Evolutionary conservation across 2,329 filamentous ascomycete species (phyloP).

Genomic region (Leptodontidium sp.): DNA sequence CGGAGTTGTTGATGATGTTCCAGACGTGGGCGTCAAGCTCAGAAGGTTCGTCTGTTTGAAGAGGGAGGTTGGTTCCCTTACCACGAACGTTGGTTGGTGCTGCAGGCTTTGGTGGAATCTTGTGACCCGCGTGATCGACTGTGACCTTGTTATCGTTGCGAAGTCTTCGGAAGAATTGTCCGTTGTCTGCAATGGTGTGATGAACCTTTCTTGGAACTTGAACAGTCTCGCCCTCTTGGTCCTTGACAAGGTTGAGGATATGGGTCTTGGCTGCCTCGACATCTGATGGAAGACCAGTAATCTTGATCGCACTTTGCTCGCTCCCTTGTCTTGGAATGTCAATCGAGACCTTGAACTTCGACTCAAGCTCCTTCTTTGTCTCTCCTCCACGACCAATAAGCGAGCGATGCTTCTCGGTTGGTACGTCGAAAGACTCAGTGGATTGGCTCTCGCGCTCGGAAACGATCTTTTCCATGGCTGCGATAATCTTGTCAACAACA

Average conservation of each 20-base stretch:
- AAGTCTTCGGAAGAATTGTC: constrained; percentile 91
- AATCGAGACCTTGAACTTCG: constrained; percentile 84
- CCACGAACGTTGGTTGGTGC: constrained; percentile 58
- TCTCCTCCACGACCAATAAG: constrained; percentile 94
- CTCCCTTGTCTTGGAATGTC: constrained; percentile 93
- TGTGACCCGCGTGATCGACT: constrained; percentile 87
- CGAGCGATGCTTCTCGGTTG: constrained; percentile 86
- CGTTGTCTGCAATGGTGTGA: constrained; percentile 85
- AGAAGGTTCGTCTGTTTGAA: constrained; percentile 88
- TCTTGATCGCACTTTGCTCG: constrained; percentile 83
- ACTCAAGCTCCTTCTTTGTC: constrained; percentile 83
- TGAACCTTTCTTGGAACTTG: constrained; percentile 84
- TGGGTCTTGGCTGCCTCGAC: constrained; percentile 89
- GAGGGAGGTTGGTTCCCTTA: constrained; percentile 73
- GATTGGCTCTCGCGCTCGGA: constrained; percentile 85
- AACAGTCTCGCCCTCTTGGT: constrained; percentile 88
- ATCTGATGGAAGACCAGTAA: constrained; percentile 79
- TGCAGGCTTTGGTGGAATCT: constrained; percentile 74
- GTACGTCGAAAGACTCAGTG: constrained; percentile 80
- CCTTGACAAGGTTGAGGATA: constrained; percentile 80
- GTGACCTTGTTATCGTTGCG: constrained; percentile 87
- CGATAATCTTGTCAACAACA: constrained; percentile 88
- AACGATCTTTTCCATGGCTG: constrained; percentile 82
- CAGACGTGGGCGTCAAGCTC: constrained; percentile 78
- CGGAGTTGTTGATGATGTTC: constrained; percentile 74